These are phyloP conservation scores for Penicillium steckii DNA, from an alignment of 495 filamentous ascomycete species.

Conservation along the genomic window DNA sequence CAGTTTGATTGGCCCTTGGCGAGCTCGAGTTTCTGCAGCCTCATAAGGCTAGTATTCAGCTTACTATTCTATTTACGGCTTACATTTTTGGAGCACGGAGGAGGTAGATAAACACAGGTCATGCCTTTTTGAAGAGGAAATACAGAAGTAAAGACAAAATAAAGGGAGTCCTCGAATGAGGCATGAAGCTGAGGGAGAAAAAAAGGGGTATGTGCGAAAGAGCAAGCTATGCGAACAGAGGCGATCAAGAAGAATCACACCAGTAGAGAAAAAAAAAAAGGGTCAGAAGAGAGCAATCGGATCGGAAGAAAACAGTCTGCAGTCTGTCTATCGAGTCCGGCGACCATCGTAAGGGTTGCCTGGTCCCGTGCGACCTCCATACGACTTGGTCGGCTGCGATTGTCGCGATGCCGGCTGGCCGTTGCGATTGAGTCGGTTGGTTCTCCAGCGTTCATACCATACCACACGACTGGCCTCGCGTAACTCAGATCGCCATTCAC, in stretches of 20 bases:
- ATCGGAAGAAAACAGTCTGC: too few species aligned
- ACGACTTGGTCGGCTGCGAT: slow-evolving; percentile 18
- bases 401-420: slow-evolving; percentile 21
- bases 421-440: slow-evolving; percentile 57
- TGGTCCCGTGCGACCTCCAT: slow-evolving; percentile 34
- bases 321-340: slow-evolving; percentile 32
- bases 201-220: slow-evolving; percentile 28
- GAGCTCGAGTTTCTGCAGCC: background rate
- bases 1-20: background rate
- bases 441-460: slow-evolving; percentile 98
- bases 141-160: slow-evolving; percentile 4
- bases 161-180: slow-evolving; percentile 23
- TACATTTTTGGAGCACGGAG: too few species aligned
- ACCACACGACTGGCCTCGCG: slow-evolving; percentile 87
- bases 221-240: slow-evolving; percentile 31
- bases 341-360: slow-evolving; percentile 21
- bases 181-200: slow-evolving; percentile 15
- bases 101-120: slow-evolving; percentile 8
- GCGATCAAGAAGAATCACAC: slow-evolving; percentile 5
- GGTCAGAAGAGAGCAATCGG: background rate
- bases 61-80: too few species aligned
- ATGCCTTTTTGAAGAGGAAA: slow-evolving; percentile 13
- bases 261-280: slow-evolving; percentile 1
- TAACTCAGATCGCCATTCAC: slow-evolving; percentile 87
- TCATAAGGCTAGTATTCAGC: too few species aligned